A percentile compares a stretch with the other conserved stretches of the same genome.
phyloP scores from a whole-genome alignment of 108 stramenopile species.

The Nitzschia sp. region DNA sequence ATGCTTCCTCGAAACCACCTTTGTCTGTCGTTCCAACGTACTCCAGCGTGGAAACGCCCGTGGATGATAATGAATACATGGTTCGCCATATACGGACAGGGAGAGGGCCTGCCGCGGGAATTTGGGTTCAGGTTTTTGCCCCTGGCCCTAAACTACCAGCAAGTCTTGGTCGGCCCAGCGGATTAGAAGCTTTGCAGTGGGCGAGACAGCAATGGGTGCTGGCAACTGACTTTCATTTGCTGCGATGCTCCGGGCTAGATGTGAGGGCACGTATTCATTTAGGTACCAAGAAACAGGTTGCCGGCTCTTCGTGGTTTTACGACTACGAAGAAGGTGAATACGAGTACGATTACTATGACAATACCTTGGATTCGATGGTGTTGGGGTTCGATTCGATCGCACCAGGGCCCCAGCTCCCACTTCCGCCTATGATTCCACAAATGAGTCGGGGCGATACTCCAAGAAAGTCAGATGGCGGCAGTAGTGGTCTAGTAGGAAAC shows the following conservation, averaged over 20 bases:
- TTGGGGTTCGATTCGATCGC: constrained; percentile 68
- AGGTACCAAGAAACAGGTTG: constrained; percentile 43
- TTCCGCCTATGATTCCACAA: constrained; percentile 19
- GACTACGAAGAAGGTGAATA: constrained; percentile 19
- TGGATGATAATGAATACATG: constrained; percentile 51
- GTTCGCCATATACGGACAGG: constrained; percentile 74
- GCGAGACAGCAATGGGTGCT: constrained; percentile 50
- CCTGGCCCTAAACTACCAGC: constrained; percentile 25
- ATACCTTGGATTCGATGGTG: constrained; percentile 68
- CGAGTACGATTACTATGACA: constrained; percentile 44
- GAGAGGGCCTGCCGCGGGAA: constrained; percentile 69
- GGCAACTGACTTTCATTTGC: constrained; percentile 43
- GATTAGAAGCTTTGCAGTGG: constrained; percentile 40
- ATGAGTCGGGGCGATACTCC: constrained; percentile 21
- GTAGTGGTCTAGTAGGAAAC: background rate
- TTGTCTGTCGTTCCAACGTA: background rate
- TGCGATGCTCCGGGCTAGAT: constrained; percentile 77
- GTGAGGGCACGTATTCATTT: constrained; percentile 61
- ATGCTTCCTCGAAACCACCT: background rate
- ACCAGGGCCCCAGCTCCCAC: constrained; percentile 48
- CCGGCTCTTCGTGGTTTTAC: constrained; percentile 29
- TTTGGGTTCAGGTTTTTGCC: constrained; percentile 59
- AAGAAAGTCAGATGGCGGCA: background rate
- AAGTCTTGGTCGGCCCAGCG: background rate
- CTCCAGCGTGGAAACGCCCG: background rate